Conservation (phyloP, 1,284 basidiomycete species). For the Rhodotorula mucilaginosa region DNA sequence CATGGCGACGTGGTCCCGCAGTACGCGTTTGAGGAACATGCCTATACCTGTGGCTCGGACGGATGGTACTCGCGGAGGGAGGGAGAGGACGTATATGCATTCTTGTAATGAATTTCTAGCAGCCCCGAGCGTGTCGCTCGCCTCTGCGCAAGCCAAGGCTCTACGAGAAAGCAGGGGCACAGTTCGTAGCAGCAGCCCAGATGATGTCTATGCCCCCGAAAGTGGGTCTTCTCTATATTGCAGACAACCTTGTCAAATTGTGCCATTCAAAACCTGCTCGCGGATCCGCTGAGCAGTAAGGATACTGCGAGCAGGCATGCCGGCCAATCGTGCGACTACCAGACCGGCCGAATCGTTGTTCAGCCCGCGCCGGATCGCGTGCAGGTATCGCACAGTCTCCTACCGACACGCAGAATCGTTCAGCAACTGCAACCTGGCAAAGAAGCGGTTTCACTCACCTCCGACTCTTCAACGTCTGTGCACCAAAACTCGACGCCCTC, state of each 20-base stretch:
- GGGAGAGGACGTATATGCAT: no score
- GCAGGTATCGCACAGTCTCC: constrained; percentile 76
- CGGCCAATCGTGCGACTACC: constrained; percentile 83
- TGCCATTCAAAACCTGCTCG: constrained; percentile 5
- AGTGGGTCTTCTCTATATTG: no score
- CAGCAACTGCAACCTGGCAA: not conserved
- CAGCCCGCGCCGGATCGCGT: constrained; percentile 74
- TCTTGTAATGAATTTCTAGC: no score
- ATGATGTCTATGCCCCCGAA: no score
- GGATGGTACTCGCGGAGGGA: no score
- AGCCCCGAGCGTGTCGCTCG: no score
- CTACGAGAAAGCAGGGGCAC: no score
- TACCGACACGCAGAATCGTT: constrained; percentile 40
- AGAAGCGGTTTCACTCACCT: constrained; percentile 51
- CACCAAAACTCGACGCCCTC: constrained; percentile 75
- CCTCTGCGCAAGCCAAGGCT: no score
- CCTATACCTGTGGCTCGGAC: no score
- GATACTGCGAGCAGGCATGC: constrained; percentile 61
- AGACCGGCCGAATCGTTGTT: constrained; percentile 90
- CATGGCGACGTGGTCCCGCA: no score
- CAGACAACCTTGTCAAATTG: not conserved
- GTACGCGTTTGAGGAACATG: no score
- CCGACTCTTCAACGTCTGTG: constrained; percentile 74
- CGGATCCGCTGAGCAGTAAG: constrained; percentile 14
- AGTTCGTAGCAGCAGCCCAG: no score